Evolutionary conservation across 371 early-diverging fungal genomes (phyloP).

Genomic region (Catenaria anguillulae): DNA sequence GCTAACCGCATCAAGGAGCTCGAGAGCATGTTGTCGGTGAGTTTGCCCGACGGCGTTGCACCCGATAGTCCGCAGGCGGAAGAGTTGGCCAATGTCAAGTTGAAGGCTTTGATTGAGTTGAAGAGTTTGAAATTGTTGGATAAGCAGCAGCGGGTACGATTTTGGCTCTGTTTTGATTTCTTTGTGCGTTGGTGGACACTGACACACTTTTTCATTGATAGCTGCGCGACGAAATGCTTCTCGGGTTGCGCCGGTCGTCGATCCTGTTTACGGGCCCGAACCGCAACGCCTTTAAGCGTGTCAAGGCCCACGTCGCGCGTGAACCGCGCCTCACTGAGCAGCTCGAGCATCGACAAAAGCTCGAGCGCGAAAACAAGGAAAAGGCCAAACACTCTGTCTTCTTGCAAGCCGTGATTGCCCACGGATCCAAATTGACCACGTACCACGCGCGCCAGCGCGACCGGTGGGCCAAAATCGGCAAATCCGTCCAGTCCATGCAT

Average conservation of each 20-base stretch:
- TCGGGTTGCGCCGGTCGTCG: conserved; percentile 46
- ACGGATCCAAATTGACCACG: conserved; percentile 51
- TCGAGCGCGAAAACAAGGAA: conserved; percentile 73
- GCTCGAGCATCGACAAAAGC: conserved; percentile 71
- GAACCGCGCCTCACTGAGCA: conserved; percentile 83
- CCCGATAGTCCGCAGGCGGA: conserved; percentile 8
- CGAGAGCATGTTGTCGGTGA: conserved; percentile 38
- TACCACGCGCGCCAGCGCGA: conserved; percentile 56
- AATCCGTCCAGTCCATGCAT: conserved; percentile 59
- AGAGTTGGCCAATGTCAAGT: conserved; percentile 24
- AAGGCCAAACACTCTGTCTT: conserved; percentile 64
- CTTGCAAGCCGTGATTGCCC: conserved; percentile 50
- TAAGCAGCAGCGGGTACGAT: conserved; percentile 45
- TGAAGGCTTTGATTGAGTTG: conserved; percentile 65
- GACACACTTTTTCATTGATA: conserved; percentile 12
- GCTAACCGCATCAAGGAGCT: conserved; percentile 59
- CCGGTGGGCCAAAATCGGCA: conserved; percentile 54
- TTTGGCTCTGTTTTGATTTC: not conserved
- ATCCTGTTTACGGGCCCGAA: conserved; percentile 65
- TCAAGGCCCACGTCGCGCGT: conserved; percentile 76
- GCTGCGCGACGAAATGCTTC: conserved; percentile 64
- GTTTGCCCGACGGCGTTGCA: conserved; percentile 25
- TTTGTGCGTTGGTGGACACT: not conserved
- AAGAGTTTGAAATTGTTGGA: conserved; percentile 57
- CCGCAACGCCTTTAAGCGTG: conserved; percentile 55